phyloP scores from a whole-genome alignment of 495 filamentous ascomycete genomes.

The Talaromyces liani region DNA sequence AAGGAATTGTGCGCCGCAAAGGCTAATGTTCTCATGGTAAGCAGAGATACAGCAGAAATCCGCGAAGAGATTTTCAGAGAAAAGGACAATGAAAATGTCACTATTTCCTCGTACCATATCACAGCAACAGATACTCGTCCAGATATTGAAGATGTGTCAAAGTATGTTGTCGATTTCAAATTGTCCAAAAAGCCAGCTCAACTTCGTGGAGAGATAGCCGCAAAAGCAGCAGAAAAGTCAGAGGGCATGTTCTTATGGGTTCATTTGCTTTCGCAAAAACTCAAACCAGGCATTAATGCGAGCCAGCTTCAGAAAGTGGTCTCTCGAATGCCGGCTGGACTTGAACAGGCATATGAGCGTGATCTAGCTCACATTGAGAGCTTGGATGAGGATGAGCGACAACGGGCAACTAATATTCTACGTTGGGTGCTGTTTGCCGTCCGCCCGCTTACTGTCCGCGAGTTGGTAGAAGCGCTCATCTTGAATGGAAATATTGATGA shows the following conservation, averaged over 20 bases:
- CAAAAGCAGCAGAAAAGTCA: slow-evolving; percentile 11
- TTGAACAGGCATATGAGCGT: slow-evolving; percentile 13
- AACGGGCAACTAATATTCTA: slow-evolving; percentile 15
- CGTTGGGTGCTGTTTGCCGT: slow-evolving; percentile 21
- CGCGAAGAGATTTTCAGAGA: slow-evolving; percentile 7
- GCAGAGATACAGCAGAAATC: slow-evolving; percentile 15
- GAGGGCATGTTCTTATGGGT: slow-evolving; percentile 23
- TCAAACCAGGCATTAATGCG: slow-evolving; percentile 12
- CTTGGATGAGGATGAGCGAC: slow-evolving; percentile 5
- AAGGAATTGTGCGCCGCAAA: neutral
- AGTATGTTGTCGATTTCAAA: slow-evolving; percentile 10
- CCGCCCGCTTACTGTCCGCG: slow-evolving; percentile 18
- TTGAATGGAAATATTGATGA: slow-evolving; percentile 7
- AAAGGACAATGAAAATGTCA: slow-evolving; percentile 1
- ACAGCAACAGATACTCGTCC: slow-evolving; percentile 11
- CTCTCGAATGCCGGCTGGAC: slow-evolving; percentile 13
- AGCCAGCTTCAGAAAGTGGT: slow-evolving; percentile 10
- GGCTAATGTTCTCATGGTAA: slow-evolving; percentile 12
- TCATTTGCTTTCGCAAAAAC: slow-evolving; percentile 9
- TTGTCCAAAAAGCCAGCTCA: slow-evolving; percentile 10
- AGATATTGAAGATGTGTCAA: slow-evolving; percentile 10
- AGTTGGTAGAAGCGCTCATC: slow-evolving; percentile 17
- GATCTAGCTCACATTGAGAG: slow-evolving; percentile 11
- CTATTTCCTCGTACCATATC: slow-evolving; percentile 9
- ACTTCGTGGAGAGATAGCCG: slow-evolving; percentile 8